phyloP scores from a whole-genome alignment of 257 asterid genomes.

The Jasminum sambac region DNA sequence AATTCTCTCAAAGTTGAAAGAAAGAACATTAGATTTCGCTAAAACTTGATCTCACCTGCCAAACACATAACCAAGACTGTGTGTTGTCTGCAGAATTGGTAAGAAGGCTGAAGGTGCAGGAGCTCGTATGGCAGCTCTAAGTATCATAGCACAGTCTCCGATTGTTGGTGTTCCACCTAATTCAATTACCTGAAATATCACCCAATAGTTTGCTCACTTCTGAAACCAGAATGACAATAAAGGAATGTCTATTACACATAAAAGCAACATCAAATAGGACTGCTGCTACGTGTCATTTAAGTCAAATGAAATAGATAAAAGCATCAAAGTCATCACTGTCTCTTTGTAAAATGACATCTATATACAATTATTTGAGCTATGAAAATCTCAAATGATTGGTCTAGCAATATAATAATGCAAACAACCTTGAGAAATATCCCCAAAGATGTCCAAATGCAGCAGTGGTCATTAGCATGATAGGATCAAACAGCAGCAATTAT shows the following conservation, averaged over 20 bases:
- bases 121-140: constrained; percentile 96
- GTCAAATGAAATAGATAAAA: background rate
- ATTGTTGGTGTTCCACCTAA: constrained; percentile 92
- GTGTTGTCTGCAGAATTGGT: constrained; percentile 92
- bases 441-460: background rate
- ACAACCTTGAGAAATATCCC: background rate
- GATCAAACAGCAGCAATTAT: background rate
- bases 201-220: constrained; percentile 16
- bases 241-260: background rate
- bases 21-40: background rate
- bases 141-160: constrained; percentile 93
- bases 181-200: constrained; percentile 74
- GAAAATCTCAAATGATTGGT: background rate
- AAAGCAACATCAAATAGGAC: background rate
- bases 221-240: constrained; percentile 16
- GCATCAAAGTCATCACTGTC: background rate
- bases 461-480: background rate
- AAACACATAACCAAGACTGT: constrained; percentile 67
- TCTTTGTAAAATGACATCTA: background rate
- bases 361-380: background rate
- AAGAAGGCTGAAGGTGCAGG: constrained; percentile 92
- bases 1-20: background rate
- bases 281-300: background rate
- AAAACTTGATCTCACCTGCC: constrained; percentile 62
- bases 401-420: background rate